Percentiles rank a stretch among this genome's conserved stretches.
phyloP scores from a whole-genome alignment of 2,329 filamentous ascomycete species.

The Neobulgaria alba region DNA sequence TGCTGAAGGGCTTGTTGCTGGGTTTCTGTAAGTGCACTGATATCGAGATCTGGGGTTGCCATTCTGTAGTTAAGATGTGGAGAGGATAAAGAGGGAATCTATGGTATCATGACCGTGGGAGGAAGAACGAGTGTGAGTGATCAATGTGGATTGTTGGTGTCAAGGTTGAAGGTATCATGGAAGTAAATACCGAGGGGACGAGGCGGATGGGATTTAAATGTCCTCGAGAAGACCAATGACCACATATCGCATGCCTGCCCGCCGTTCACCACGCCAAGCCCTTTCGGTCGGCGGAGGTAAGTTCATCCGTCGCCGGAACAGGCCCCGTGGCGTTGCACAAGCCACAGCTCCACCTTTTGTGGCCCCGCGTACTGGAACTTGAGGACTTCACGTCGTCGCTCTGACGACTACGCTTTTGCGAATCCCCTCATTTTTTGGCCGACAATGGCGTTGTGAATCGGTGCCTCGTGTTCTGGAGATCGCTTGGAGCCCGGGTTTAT shows the following conservation, averaged over 20 bases:
- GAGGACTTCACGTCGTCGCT: not conserved
- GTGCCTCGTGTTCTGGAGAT: not conserved
- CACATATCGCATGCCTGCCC: no score
- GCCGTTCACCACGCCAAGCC: no score
- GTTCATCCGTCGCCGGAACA: not conserved
- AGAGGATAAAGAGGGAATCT: not conserved
- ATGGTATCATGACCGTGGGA: not conserved
- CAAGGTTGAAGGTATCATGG: not conserved
- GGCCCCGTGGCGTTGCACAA: no score
- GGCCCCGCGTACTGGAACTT: not conserved
- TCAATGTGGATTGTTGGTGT: not conserved
- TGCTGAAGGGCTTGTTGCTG: constrained; percentile 84
- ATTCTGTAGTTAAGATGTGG: constrained; percentile 25
- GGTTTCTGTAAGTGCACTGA: constrained; percentile 61
- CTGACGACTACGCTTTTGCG: not conserved
- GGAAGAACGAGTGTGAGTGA: not conserved
- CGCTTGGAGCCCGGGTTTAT: not conserved
- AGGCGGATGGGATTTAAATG: no score
- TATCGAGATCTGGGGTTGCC: constrained; percentile 44
- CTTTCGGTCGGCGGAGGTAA: no score
- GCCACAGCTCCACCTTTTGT: not conserved
- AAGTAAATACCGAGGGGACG: no score
- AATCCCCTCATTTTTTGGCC: not conserved
- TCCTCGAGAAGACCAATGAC: no score
- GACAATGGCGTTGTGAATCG: not conserved